Conservation (phyloP, 768 basidiomycete genomes). For the Suillus fuscotomentosus region DNA sequence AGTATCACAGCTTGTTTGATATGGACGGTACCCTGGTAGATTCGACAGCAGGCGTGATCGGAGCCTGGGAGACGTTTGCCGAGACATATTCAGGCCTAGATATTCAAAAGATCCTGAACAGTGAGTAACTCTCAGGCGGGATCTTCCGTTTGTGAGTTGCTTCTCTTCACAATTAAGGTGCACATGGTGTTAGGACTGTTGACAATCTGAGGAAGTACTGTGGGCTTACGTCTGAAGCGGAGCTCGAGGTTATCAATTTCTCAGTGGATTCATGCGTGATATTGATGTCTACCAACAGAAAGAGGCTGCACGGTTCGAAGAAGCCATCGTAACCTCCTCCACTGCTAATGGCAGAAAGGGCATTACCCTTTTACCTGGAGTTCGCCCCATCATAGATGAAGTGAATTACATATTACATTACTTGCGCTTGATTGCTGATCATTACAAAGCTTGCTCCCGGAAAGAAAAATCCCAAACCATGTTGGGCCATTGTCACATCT, state of each 20-base stretch:
- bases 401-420: constrained; percentile 29
- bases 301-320: constrained; percentile 78
- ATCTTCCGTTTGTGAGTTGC: background rate
- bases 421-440: constrained; percentile 24
- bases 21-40: constrained; percentile 86
- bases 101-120: constrained; percentile 57
- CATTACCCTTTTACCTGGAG: constrained; percentile 76
- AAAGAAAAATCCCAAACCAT: constrained; percentile 47
- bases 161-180: constrained; percentile 42
- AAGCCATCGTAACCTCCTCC: constrained; percentile 68
- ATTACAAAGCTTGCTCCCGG: constrained; percentile 27
- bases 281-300: constrained; percentile 36
- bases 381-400: constrained; percentile 52
- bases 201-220: constrained; percentile 79
- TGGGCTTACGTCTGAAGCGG: constrained; percentile 61
- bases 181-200: constrained; percentile 82
- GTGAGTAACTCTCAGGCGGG: constrained; percentile 37
- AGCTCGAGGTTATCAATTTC: constrained; percentile 55
- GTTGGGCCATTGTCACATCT: constrained; percentile 88
- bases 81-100: constrained; percentile 67
- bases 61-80: constrained; percentile 80
- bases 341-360: constrained; percentile 52
- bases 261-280: background rate
- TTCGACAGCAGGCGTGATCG: constrained; percentile 78
- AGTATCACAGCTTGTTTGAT: constrained; percentile 62